Percentiles rank a stretch among this genome's conserved stretches.
Conservation (phyloP, 148 eudicot species). For the Rhododendron kiyosumense region DNA sequence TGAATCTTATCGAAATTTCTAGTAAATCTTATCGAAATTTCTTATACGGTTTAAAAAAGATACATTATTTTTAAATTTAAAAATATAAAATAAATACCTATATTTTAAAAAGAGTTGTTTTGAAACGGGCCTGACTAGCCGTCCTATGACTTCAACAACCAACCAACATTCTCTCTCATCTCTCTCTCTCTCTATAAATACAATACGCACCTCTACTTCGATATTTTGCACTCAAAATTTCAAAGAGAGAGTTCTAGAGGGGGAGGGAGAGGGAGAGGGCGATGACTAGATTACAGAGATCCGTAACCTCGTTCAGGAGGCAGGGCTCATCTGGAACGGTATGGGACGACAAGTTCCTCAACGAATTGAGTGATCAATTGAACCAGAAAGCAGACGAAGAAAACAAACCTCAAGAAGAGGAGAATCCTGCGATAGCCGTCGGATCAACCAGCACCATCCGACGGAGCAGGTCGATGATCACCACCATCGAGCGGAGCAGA, state of each 20-base stretch:
- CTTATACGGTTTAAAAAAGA: no score
- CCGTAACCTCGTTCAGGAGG: conserved; percentile 48
- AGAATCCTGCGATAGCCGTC: conserved; percentile 13
- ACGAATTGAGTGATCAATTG: conserved; percentile 13
- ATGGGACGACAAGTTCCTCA: conserved; percentile 42
- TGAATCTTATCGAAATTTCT: no score
- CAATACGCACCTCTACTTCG: no score
- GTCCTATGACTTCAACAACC: neutral
- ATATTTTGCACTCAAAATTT: neutral
- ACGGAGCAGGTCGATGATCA: conserved; percentile 37
- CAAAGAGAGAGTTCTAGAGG: neutral
- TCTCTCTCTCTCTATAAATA: neutral
- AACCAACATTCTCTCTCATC: neutral
- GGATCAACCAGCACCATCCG: conserved; percentile 20
- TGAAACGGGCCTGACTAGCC: neutral
- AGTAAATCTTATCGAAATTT: no score
- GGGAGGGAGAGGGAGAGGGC: neutral
- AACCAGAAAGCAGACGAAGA: conserved; percentile 6
- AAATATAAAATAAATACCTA: no score
- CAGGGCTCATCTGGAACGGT: conserved; percentile 71
- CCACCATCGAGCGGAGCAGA: neutral
- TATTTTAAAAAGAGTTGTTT: no score
- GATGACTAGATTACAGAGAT: conserved; percentile 45
- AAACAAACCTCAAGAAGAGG: neutral
- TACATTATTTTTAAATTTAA: no score